phyloP scores from a whole-genome alignment of 108 stramenopile genomes.

The Chaetoceros tenuissimus region DNA sequence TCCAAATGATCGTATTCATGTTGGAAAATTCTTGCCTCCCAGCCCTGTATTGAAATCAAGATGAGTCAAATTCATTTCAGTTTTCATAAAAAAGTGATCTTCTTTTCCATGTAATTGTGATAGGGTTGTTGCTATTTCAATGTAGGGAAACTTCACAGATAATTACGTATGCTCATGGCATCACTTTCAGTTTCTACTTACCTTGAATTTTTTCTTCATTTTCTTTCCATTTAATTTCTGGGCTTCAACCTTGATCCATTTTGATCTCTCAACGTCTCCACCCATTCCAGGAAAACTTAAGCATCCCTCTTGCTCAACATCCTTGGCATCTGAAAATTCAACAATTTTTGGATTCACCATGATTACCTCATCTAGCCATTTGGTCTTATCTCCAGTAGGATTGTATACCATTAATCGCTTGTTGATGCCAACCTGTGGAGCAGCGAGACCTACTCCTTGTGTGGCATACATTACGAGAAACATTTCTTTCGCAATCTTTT shows the following conservation, averaged over 20 bases:
- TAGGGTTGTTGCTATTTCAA: no score
- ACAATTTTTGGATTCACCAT: slow-evolving; percentile 85
- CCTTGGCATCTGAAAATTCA: slow-evolving; percentile 47
- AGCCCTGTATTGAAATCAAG: slow-evolving; percentile 13
- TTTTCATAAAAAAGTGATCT: neutral
- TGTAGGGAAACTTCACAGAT: no score
- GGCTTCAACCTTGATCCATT: slow-evolving; percentile 93
- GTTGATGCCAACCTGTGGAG: slow-evolving; percentile 87
- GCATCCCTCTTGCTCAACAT: slow-evolving; percentile 83
- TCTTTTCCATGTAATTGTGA: no score
- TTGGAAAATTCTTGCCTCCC: slow-evolving; percentile 88
- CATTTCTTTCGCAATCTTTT: slow-evolving; percentile 85
- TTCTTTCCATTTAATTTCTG: slow-evolving; percentile 72
- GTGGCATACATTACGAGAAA: slow-evolving; percentile 93
- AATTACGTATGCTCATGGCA: neutral
- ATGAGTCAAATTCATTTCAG: neutral
- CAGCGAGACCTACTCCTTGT: slow-evolving; percentile 88
- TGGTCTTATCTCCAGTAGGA: slow-evolving; percentile 67
- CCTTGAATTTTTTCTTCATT: slow-evolving; percentile 77
- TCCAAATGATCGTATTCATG: slow-evolving; percentile 98
- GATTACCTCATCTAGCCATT: slow-evolving; percentile 74
- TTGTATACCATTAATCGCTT: slow-evolving; percentile 91
- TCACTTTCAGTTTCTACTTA: slow-evolving; percentile 46
- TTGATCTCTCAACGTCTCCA: slow-evolving; percentile 65
- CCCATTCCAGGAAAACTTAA: slow-evolving; percentile 87